Percentiles rank a stretch among this genome's conserved stretches.
These are phyloP conservation scores for Colletotrichum costaricense DNA, from an alignment of 2,329 filamentous ascomycete genomes.

Conservation along the genomic window DNA sequence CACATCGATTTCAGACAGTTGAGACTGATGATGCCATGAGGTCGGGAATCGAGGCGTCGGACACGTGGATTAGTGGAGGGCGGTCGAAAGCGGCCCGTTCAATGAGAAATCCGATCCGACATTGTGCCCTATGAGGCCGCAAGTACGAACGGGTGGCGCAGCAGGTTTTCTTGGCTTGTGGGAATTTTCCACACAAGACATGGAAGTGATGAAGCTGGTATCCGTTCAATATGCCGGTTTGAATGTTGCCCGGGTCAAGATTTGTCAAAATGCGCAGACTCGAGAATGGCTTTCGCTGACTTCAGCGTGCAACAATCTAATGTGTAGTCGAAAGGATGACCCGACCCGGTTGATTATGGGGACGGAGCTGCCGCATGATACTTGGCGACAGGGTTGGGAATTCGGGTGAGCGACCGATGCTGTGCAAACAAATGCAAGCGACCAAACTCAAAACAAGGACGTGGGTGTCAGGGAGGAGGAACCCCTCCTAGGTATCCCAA, in stretches of 20 bases:
- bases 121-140: constrained; percentile 21
- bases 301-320: neutral
- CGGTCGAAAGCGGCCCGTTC: neutral
- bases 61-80: neutral
- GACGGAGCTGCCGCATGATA: constrained; percentile 17
- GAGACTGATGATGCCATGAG: neutral
- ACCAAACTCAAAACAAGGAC: neutral
- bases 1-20: rapidly evolving
- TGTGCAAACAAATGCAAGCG: constrained; percentile 13
- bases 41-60: constrained; percentile 10
- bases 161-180: constrained; percentile 12
- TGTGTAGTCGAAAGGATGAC: neutral
- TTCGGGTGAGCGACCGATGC: constrained; percentile 19
- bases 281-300: neutral
- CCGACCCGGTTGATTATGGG: neutral
- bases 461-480: constrained; percentile 20
- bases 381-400: constrained; percentile 10
- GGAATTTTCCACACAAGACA: neutral
- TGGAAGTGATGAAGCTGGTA: neutral
- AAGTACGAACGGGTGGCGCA: constrained; percentile 19
- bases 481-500: neutral
- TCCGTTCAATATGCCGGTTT: neutral
- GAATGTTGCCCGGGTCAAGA: neutral
- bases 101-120: constrained; percentile 1
- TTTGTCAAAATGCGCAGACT: neutral